Percentiles rank a stretch among this genome's conserved stretches.
Conservation (phyloP, 1,139 yeast genomes). For the Pichia sp. region DNA sequence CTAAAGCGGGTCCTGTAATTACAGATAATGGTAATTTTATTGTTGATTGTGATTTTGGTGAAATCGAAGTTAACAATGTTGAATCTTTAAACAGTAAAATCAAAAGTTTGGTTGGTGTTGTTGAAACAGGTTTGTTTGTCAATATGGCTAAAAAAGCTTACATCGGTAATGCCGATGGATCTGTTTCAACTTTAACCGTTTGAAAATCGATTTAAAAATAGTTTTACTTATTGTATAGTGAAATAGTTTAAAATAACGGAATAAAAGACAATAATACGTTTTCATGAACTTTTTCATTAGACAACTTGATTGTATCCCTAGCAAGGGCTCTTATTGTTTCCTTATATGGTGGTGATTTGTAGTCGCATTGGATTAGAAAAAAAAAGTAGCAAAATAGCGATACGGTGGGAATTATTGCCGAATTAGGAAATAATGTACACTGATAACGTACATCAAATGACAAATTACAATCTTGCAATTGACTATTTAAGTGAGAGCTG, state of each 20-base stretch:
- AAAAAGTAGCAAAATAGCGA: background rate
- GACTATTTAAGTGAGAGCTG: no score
- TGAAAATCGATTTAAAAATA: slow-evolving; percentile 1
- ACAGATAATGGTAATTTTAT: slow-evolving; percentile 94
- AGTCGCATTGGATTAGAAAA: background rate
- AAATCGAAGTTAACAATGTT: slow-evolving; percentile 52
- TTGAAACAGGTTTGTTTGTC: slow-evolving; percentile 89
- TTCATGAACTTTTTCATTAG: no score
- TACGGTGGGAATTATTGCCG: slow-evolving; percentile 7
- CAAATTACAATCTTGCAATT: no score
- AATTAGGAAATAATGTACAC: slow-evolving; percentile 10
- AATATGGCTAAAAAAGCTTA: slow-evolving; percentile 71
- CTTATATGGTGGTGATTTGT: no score
- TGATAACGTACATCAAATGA: slow-evolving; percentile 5
- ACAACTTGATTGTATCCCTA: no score
- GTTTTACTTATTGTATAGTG: background rate
- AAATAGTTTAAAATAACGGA: background rate
- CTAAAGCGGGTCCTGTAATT: slow-evolving; percentile 97
- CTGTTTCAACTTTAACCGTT: slow-evolving; percentile 21
- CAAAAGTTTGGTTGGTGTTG: slow-evolving; percentile 83
- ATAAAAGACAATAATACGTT: no score
- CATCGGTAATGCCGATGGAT: slow-evolving; percentile 54
- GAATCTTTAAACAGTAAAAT: slow-evolving; percentile 52
- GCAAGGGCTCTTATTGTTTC: no score
- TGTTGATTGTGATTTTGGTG: slow-evolving; percentile 90